Percentiles rank a stretch among this genome's conserved stretches.
phyloP scores from a whole-genome alignment of 305 asterid species.

The Striga hermonthica region DNA sequence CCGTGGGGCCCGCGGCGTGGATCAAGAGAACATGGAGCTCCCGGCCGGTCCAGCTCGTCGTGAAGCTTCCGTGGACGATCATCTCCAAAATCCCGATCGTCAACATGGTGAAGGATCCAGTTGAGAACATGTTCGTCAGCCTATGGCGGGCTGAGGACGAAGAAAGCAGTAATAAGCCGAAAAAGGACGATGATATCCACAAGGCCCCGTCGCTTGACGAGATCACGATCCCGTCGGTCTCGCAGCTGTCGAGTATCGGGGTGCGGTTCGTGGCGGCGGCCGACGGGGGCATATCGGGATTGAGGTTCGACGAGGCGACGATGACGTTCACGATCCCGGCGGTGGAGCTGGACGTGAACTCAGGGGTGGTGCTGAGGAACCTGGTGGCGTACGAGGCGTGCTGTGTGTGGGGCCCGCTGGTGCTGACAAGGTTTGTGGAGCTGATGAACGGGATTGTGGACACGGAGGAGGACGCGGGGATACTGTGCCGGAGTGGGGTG shows the following conservation, averaged over 20 bases:
- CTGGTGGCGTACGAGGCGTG: slow-evolving; percentile 55
- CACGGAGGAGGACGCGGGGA: slow-evolving; percentile 42
- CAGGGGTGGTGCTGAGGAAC: slow-evolving; percentile 48
- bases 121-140: slow-evolving; percentile 31
- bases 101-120: slow-evolving; percentile 34
- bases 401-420: slow-evolving; percentile 37
- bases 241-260: slow-evolving; percentile 42
- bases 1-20: slow-evolving; percentile 21
- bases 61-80: slow-evolving; percentile 43
- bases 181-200: slow-evolving; percentile 15
- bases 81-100: slow-evolving; percentile 38
- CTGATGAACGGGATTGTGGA: slow-evolving; percentile 60
- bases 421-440: slow-evolving; percentile 46
- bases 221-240: slow-evolving; percentile 52
- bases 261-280: slow-evolving; percentile 41
- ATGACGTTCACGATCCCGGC: slow-evolving; percentile 37
- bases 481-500: slow-evolving; percentile 46
- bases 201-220: slow-evolving; percentile 44
- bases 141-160: neutral
- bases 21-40: slow-evolving; percentile 33
- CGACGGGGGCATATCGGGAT: slow-evolving; percentile 41
- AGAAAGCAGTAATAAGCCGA: slow-evolving; percentile 24
- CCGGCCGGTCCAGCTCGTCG: slow-evolving; percentile 30
- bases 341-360: slow-evolving; percentile 41
- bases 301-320: slow-evolving; percentile 37